These are phyloP conservation scores for Termitomyces sp. DNA, from an alignment of 1,284 basidiomycete species.

Conservation along the genomic window DNA sequence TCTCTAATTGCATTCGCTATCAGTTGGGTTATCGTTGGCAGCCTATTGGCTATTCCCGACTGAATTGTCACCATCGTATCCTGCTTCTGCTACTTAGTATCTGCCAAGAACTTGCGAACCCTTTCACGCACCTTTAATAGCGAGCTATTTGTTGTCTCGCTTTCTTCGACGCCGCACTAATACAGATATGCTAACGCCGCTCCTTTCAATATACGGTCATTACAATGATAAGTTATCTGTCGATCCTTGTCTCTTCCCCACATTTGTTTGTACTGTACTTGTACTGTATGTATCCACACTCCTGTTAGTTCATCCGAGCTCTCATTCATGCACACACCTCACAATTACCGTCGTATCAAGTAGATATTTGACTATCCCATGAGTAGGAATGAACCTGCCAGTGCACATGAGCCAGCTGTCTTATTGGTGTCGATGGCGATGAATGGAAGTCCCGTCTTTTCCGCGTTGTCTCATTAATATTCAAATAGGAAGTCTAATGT, in stretches of 20 bases:
- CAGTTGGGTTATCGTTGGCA: conserved; percentile 33
- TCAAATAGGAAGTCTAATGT: background rate
- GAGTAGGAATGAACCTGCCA: background rate
- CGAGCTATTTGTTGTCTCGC: background rate
- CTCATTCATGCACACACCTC: background rate
- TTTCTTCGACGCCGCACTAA: no score
- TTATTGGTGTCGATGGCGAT: background rate
- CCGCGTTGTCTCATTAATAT: no score
- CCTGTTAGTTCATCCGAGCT: background rate
- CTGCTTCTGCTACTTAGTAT: background rate
- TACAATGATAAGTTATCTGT: conserved; percentile 7
- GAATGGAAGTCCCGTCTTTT: background rate
- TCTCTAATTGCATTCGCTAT: conserved; percentile 30
- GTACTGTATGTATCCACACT: background rate
- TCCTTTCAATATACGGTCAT: conserved; percentile 3
- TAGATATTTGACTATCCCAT: background rate
- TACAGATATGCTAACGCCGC: background rate
- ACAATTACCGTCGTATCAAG: background rate
- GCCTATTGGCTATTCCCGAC: conserved; percentile 25
- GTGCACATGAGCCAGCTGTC: background rate
- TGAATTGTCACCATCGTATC: background rate
- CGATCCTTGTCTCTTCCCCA: background rate
- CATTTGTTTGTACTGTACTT: background rate
- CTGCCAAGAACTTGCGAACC: background rate
- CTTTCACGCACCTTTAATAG: no score